Base-by-base conservation (phyloP, 164 flowering plant species). In the Piper betle region DNA sequence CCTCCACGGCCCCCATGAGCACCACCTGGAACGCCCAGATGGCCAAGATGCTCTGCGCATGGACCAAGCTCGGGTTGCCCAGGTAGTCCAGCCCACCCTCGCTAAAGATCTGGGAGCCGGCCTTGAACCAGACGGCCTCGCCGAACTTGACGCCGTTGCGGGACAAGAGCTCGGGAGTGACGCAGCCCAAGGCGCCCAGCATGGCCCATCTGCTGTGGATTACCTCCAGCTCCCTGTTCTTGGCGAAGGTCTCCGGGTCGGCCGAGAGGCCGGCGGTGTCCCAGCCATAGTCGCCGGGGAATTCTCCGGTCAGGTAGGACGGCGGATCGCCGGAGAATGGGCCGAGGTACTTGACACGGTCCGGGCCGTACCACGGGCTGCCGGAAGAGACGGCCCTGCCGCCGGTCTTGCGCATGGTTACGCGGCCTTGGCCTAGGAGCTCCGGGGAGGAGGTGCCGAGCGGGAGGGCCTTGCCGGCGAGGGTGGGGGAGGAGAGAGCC, bases 231-330 rank as follows among this genome's bases (percentile, higher is more conserved):
- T 25, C 33, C 33, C 33, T 25, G 33, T 25, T 25, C 33, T 25
- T 25, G 33, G 33, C 33, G 37, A 78, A 78, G 52, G 79, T 78
- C 64, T 78, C 82, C 1, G 82, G 82, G 65, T 78, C 79, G 39
- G 80, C 80, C 0, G 80, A 76, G 4, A 76, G 75, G 4, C 82
- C 80, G 11, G 82, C 78, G 17, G 80, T 79, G 80, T 79, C 79
- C 82, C 80, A 79, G 12, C 80, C 80, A 37, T 75, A 77, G 73
- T 75, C 83, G 20, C 83, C 83, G 0, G 83, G 83, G 78, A 77
- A 80, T 54, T 77, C 78, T 50, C 83, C 81, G 2, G 79, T 80
- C 39, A 79, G 74, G 72, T 79, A 77, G 20, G 75, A 68, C 19
- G 83, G 83, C 33, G 82, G 46, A 53, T 77, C 78, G 5, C 78